Base-by-base conservation (phyloP, 441 rosid species). In the Francoa sonchifolia region DNA sequence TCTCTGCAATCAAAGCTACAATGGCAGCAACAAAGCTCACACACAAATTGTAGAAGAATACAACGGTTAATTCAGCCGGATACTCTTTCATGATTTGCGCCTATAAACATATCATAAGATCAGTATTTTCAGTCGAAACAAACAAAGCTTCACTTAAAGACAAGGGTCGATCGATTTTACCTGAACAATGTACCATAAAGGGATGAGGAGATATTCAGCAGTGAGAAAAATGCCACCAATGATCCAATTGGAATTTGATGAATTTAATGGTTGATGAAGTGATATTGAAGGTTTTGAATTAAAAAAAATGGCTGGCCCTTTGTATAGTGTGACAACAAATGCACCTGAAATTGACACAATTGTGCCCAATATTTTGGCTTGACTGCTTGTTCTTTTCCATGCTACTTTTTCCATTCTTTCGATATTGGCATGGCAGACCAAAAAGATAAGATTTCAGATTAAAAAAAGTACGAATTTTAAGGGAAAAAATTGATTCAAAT, bases 171-270 rank as follows among this genome's bases (percentile, higher is more conserved):
- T 21, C 1, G 6, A 12, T 8, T 19, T 16, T 57, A 79, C 89
- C 89, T 68, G 79, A 61, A 79, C 75, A 44, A 76, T 79, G 68
- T 79, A 71, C 89, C 89, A 79, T 15, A 79, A 50, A 8, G 89
- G 80, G 34, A 71, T 47, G 14, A 74, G 50, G 21, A 76, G 55
- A 42, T 79, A 79, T 54, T 79, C 84, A 1, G 69, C 74, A 0
- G 80, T 34, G 35, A 79, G 76, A 20, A 73, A 69, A 46, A 63
- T 29, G 0, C 79, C 89, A 4, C 89, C 89, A 37, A 76, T 26
- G 28, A 68, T 54, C 89, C 89, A 79, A 33, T 63, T 61, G 16
- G 65, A 44, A 27, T 50, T 39, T 2, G 72, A 47, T 0, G 46
- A 38, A 20, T 42, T 30, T 20, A 57, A 36, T 18, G 14, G 22